Evolutionary conservation across 441 rosid species (phyloP).

Genomic region (Manihot esculenta): DNA sequence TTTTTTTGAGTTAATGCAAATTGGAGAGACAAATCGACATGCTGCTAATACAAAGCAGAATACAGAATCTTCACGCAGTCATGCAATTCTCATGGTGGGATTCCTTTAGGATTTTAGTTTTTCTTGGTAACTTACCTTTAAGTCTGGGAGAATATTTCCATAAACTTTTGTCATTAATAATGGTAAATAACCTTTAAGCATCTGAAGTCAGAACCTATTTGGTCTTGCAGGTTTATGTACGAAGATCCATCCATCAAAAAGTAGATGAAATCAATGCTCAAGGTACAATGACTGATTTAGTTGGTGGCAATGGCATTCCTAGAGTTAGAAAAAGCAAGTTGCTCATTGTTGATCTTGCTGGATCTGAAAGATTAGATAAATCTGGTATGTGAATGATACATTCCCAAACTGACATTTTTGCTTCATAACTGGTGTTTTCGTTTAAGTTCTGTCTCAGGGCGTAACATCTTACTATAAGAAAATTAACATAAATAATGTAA

Average conservation of each 20-base stretch:
- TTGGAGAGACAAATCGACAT: constrained; percentile 81
- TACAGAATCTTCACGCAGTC: constrained; percentile 97
- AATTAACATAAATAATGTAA: not conserved
- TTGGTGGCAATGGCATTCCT: constrained; percentile 46
- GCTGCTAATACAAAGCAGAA: constrained; percentile 88
- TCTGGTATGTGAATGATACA: constrained; percentile 50
- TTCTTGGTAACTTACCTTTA: constrained; percentile 1
- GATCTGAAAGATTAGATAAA: constrained; percentile 91
- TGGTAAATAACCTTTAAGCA: not conserved
- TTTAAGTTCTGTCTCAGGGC: not conserved
- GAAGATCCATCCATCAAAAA: constrained; percentile 56
- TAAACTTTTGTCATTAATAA: constrained; percentile 4
- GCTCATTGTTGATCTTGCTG: constrained; percentile 92
- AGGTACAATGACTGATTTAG: constrained; percentile 35
- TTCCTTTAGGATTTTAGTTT: constrained; percentile 11
- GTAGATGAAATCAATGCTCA: constrained; percentile 33
- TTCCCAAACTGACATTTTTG: constrained; percentile 5
- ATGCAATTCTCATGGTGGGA: constrained; percentile 83
- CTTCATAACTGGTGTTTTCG: not conserved
- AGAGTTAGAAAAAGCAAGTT: constrained; percentile 80
- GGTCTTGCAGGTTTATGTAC: constrained; percentile 55
- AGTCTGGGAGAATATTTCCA: constrained; percentile 8
- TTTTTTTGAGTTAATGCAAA: constrained; percentile 69
- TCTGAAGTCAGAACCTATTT: constrained; percentile 10
- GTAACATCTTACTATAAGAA: not conserved